Evolutionary conservation across 192 early-diverging fungal genomes (phyloP).

Genomic region (Podila clonocystis): DNA sequence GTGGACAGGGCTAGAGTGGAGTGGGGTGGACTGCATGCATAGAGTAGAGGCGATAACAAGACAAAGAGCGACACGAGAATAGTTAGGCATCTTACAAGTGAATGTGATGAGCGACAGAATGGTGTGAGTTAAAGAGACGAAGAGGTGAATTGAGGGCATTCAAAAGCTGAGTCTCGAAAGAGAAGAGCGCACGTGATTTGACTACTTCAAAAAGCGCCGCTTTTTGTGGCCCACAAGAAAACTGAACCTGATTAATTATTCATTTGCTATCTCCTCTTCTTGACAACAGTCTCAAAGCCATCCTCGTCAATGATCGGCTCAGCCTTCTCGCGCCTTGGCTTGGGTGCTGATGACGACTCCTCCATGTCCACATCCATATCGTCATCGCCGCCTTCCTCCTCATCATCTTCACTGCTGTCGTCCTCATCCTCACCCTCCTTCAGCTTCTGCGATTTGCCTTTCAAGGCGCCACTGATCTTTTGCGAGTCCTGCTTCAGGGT

Average conservation of each 20-base stretch:
- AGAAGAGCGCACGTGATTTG: background rate
- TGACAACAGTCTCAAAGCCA: constrained; percentile 56
- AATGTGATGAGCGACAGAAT: background rate
- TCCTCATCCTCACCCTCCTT: constrained; percentile 20
- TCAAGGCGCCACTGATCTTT: constrained; percentile 41
- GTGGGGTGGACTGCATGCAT: background rate
- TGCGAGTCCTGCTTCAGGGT: constrained; percentile 39
- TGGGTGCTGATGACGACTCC: constrained; percentile 11
- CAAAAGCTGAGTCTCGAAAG: too few species aligned
- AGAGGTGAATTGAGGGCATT: background rate
- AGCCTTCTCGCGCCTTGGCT: constrained; percentile 28
- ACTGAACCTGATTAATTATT: too few species aligned
- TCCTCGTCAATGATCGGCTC: constrained; percentile 58
- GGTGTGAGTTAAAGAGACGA: background rate
- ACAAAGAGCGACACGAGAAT: background rate
- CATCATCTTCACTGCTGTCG: constrained; percentile 41
- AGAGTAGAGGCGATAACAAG: background rate
- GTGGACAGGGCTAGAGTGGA: background rate
- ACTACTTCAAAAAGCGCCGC: too few species aligned
- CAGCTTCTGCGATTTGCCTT: constrained; percentile 21
- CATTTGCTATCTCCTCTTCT: constrained; percentile 28
- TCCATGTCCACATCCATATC: constrained; percentile 56
- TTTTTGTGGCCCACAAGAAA: too few species aligned
- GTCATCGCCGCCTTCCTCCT: constrained; percentile 33
- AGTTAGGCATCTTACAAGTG: background rate